Conservation (phyloP, 345 rosid species). For the Citropsis articulata region DNA sequence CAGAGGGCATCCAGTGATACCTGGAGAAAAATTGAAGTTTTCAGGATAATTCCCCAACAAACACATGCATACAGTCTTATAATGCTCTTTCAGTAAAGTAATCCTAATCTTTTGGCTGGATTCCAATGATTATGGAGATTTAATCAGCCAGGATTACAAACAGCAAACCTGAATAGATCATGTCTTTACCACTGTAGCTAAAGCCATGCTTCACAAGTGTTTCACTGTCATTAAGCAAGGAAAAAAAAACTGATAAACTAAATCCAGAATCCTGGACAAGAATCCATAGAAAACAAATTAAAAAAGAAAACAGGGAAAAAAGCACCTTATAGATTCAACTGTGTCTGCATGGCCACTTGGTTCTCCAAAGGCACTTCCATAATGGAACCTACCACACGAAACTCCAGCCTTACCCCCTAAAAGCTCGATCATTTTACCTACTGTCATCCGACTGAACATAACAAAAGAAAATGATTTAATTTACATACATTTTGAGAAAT, state of each 20-base stretch:
- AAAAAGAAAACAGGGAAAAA: background rate
- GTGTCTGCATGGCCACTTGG: slow-evolving; percentile 91
- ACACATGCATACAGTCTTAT: background rate
- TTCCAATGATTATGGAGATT: background rate
- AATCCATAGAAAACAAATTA: background rate
- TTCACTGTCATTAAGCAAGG: slow-evolving; percentile 39
- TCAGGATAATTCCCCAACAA: slow-evolving; percentile 15
- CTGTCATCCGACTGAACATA: slow-evolving; percentile 86
- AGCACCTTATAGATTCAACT: slow-evolving; percentile 76
- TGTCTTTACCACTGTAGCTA: slow-evolving; percentile 89
- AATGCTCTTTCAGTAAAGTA: background rate
- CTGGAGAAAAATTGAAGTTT: slow-evolving; percentile 36
- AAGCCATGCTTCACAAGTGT: slow-evolving; percentile 79
- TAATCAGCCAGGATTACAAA: background rate
- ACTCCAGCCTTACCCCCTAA: slow-evolving; percentile 96
- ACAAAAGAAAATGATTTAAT: slow-evolving; percentile 17
- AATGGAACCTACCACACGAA: slow-evolving; percentile 77
- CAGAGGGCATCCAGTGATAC: slow-evolving; percentile 84
- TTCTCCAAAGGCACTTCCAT: slow-evolving; percentile 98
- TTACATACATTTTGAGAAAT: background rate
- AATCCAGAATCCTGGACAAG: background rate
- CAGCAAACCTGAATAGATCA: slow-evolving; percentile 77
- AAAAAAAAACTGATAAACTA: slow-evolving; percentile 10
- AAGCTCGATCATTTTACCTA: slow-evolving; percentile 98
- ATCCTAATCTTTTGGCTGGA: background rate